Conservation (phyloP, 78 protist species). For the Dictyostelium firmibasis region DNA sequence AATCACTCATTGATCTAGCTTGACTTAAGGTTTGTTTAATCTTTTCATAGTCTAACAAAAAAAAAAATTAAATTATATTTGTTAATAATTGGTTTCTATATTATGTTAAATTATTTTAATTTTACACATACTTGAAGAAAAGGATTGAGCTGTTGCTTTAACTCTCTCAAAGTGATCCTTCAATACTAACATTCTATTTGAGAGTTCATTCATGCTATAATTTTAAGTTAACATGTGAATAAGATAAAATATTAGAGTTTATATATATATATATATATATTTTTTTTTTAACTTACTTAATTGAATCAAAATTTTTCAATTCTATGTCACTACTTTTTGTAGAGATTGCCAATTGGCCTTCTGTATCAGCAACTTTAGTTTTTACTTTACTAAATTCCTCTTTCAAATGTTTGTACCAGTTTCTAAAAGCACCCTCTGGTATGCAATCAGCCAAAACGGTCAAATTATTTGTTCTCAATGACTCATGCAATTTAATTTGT, state of each 20-base stretch:
- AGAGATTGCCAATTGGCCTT: not conserved
- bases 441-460: slow-evolving; percentile 35
- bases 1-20: slow-evolving; percentile 14
- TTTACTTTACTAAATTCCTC: slow-evolving; percentile 12
- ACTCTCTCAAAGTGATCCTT: slow-evolving; percentile 30
- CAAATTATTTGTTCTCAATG: slow-evolving; percentile 5
- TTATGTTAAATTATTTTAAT: not conserved
- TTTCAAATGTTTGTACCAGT: slow-evolving; percentile 52
- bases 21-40: slow-evolving; percentile 20
- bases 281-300: slow-evolving; percentile 43
- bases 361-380: slow-evolving; percentile 1
- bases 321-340: not conserved
- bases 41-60: slow-evolving; percentile 23
- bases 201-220: not conserved
- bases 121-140: slow-evolving; percentile 22
- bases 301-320: not conserved
- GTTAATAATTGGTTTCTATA: not conserved
- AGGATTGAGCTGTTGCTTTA: slow-evolving; percentile 13
- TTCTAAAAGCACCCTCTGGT: slow-evolving; percentile 42
- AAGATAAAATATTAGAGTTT: not conserved
- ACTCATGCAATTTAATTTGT: slow-evolving; percentile 48
- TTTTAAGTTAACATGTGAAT: not conserved
- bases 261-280: not conserved
- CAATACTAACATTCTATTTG: not conserved
- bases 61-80: not conserved